These are phyloP conservation scores for Poteriospumella lacustris DNA, from an alignment of 108 stramenopile species.

Conservation along the genomic window DNA sequence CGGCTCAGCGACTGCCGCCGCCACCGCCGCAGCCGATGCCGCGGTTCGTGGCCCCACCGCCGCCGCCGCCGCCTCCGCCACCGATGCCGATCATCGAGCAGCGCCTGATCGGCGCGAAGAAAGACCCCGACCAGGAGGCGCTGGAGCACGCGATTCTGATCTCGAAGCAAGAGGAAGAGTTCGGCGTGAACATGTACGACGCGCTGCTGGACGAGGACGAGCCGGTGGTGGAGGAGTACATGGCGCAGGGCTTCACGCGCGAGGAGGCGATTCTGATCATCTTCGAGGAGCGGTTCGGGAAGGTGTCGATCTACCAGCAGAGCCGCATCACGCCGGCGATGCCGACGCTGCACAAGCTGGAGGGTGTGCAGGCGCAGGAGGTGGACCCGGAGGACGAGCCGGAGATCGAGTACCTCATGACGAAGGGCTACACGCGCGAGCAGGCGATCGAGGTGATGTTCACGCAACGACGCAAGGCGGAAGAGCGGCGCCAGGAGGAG, in stretches of 20 bases:
- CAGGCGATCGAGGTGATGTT: background rate
- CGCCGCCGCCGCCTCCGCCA: too few relatives aligned
- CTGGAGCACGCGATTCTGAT: conserved; percentile 7
- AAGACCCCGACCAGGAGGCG: conserved; percentile 1
- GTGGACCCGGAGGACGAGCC: background rate
- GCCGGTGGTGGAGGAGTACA: background rate
- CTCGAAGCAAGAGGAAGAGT: conserved; percentile 5
- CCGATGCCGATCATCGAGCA: background rate
- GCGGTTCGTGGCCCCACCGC: too few relatives aligned
- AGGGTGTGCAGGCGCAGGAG: background rate
- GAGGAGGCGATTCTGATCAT: conserved; percentile 17
- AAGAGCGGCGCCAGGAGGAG: background rate
- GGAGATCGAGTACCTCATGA: conserved; percentile 13
- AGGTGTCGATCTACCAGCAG: background rate
- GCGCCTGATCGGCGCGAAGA: background rate
- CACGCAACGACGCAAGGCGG: background rate
- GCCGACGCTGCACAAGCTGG: background rate
- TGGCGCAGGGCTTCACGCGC: background rate
- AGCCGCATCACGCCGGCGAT: background rate
- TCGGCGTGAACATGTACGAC: conserved; percentile 14
- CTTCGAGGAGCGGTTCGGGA: background rate
- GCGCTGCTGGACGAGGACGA: background rate
- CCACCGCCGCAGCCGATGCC: too few relatives aligned
- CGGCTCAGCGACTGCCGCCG: too few relatives aligned
- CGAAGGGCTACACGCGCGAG: conserved; percentile 4